phyloP scores from a whole-genome alignment of 306 rosid genomes.

The Delonix regia region DNA sequence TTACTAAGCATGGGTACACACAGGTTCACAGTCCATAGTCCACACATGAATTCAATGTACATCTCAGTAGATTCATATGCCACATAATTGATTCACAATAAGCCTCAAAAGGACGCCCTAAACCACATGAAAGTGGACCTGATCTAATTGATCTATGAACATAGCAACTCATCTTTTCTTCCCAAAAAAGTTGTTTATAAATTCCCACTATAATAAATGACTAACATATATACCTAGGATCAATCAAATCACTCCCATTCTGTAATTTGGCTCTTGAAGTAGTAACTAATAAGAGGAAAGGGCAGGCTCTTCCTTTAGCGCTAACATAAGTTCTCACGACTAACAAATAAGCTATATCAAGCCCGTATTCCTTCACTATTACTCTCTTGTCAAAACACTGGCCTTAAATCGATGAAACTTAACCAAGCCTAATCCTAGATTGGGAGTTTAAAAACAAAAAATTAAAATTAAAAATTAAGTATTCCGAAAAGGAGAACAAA shows the following conservation, averaged over 20 bases:
- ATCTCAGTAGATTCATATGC: neutral
- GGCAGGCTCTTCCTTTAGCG: neutral
- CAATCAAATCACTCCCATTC: neutral
- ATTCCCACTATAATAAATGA: neutral
- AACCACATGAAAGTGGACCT: neutral
- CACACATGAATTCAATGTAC: neutral
- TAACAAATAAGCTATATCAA: neutral
- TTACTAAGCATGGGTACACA: neutral
- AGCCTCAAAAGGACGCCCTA: neutral
- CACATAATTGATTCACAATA: neutral
- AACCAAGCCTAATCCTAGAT: neutral
- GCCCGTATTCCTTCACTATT: neutral
- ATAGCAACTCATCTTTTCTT: neutral
- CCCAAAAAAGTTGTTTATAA: neutral
- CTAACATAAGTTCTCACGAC: neutral
- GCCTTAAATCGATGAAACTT: neutral
- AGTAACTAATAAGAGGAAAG: neutral
- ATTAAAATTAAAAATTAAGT: no score
- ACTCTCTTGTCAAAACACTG: neutral
- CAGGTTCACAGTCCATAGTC: neutral
- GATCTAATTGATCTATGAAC: neutral
- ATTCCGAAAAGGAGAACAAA: neutral
- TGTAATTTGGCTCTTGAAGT: slow-evolving; percentile 6
- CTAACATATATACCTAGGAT: neutral
- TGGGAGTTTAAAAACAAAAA: neutral